Base-by-base conservation (phyloP, 148 eudicot genomes). In the Mesembryanthemum crystallinum region DNA sequence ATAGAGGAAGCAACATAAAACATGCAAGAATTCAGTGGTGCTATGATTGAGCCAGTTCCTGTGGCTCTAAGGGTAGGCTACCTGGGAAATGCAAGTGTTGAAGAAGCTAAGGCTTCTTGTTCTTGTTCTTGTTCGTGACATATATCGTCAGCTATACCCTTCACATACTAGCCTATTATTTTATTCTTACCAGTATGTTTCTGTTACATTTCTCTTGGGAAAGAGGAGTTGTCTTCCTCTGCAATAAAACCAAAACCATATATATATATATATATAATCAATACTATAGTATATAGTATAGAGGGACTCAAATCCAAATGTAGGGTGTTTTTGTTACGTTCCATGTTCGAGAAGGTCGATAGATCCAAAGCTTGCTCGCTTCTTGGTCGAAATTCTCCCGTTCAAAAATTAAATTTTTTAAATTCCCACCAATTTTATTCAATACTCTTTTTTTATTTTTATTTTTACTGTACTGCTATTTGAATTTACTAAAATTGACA, bases 281-380 rank as follows among this genome's bases (percentile, higher is more conserved):
- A 23, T 3, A 23, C 4, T 3, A 0, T n/a, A 57, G 27, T 17
- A 21, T 57, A 57, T 57, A 6, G 9, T 57, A 18, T 18, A 4
- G 5, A 8, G 9, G 18, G 64, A 69, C 76, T 33, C 79, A 71
- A 72, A 80, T 76, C 83, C 83, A 80, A 8, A 76, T 71, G 79
- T 58, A 21, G 37, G 37, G 47, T 73, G 73, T 64, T 69, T 75
- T 51, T 70, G 61, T n/a, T n/a, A n/a, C n/a, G n/a, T 75, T 71
- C 79, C 73, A 71, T 57, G 33, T 76, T 76, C 79, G 42, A 76
- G 83, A 76, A 76, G 64, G 23, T 80, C 83, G 77, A 80, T 76
- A 76, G 83, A 81, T 81, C 83, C 80, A 72, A 80, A 64, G 83
- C 76, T 8, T 54, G 52, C 15, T 71, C 8, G n/a, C n/a, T n/a